phyloP scores from a whole-genome alignment of 129 eudicot species.

The Arctium lappa region DNA sequence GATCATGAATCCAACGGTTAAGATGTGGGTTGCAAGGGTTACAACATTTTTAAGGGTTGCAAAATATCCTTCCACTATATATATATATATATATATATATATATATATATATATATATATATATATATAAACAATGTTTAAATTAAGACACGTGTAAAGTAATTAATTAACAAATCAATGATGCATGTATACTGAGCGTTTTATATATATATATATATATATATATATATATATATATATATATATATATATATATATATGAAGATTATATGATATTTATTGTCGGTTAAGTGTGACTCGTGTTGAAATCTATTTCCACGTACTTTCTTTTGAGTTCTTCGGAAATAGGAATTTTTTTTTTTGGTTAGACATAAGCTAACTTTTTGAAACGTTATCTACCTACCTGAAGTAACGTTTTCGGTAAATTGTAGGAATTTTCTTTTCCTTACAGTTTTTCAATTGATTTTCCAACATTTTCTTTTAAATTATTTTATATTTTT shows the following conservation, averaged over 20 bases:
- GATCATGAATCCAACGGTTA: no score
- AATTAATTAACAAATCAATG: neutral
- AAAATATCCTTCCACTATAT: no score
- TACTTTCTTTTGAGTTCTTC: neutral
- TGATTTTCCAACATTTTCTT: neutral
- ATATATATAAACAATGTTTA: neutral
- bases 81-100: no score
- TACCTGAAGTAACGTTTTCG: neutral
- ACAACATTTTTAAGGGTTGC: no score
- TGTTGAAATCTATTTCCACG: neutral
- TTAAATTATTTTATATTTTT: neutral
- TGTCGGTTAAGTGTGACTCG: neutral
- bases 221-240: neutral
- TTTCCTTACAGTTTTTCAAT: neutral
- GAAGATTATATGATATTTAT: neutral
- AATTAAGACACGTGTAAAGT: neutral
- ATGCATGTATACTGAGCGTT: neutral
- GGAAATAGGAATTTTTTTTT: neutral
- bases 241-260: neutral
- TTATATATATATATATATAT: neutral
- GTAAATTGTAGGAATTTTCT: neutral
- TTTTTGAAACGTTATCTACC: neutral
- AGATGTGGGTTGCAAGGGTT: no score
- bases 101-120: no score
- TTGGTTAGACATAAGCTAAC: neutral